These are phyloP conservation scores for Pythium periplocum DNA, from an alignment of 352 stramenopile genomes.

Conservation along the genomic window DNA sequence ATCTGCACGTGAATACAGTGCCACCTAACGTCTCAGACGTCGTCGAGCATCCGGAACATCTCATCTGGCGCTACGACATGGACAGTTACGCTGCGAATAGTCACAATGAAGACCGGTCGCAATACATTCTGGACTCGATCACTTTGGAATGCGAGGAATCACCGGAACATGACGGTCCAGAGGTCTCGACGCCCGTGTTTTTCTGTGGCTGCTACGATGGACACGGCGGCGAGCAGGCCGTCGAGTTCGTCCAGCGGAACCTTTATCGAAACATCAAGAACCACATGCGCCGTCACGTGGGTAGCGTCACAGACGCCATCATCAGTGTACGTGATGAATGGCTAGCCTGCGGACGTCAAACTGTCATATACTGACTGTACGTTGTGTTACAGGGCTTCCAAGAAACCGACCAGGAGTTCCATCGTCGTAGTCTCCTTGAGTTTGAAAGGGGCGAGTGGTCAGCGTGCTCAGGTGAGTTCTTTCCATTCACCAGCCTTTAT, in stretches of 20 bases:
- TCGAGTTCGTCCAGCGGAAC: slow-evolving; percentile 64
- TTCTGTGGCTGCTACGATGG: slow-evolving; percentile 74
- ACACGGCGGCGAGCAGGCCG: slow-evolving; percentile 54
- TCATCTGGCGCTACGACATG: slow-evolving; percentile 68
- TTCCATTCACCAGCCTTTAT: no score
- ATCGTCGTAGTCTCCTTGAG: slow-evolving; percentile 38
- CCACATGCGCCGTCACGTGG: slow-evolving; percentile 21
- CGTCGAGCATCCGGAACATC: slow-evolving; percentile 20
- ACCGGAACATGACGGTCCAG: no score
- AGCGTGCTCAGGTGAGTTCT: slow-evolving; percentile 25
- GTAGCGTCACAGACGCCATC: slow-evolving; percentile 39
- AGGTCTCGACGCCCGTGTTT: slow-evolving; percentile 21
- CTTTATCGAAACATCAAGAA: slow-evolving; percentile 51
- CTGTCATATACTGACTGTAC: no score
- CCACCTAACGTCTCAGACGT: slow-evolving; percentile 51
- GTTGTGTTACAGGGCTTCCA: slow-evolving; percentile 34
- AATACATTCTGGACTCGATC: slow-evolving; percentile 44
- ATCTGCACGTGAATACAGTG: slow-evolving; percentile 41
- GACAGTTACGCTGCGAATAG: slow-evolving; percentile 64
- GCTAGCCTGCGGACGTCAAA: no score
- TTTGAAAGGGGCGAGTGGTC: slow-evolving; percentile 54
- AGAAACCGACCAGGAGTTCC: slow-evolving; percentile 58
- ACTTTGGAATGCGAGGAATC: not conserved
- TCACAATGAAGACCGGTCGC: slow-evolving; percentile 59
- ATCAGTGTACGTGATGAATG: not conserved